phyloP scores from a whole-genome alignment of 2,329 filamentous ascomycete species.

The Fusarium sp. region DNA sequence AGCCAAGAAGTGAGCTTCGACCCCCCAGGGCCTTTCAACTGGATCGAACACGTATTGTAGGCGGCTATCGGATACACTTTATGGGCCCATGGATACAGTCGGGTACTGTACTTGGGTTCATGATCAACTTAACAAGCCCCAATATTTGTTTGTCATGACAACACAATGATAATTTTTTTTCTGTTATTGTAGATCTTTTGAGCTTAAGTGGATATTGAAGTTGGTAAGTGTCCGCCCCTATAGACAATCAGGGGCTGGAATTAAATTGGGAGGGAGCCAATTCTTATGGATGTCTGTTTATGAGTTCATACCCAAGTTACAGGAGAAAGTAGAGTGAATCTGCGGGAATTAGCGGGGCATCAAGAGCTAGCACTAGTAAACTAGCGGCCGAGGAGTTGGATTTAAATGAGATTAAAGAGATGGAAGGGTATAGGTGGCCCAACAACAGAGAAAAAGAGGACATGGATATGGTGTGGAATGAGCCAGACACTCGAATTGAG shows the following conservation, averaged over 20 bases:
- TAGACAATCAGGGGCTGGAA: constrained; percentile 20
- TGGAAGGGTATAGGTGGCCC: neutral
- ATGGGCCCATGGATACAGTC: neutral
- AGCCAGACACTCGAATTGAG: neutral
- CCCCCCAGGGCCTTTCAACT: neutral
- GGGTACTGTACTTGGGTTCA: neutral
- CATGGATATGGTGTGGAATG: neutral
- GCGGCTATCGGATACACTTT: neutral
- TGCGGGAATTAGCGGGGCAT: constrained; percentile 11
- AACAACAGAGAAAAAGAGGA: neutral
- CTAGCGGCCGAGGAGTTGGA: constrained; percentile 9
- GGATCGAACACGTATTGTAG: neutral
- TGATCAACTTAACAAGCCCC: neutral
- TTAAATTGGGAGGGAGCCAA: constrained; percentile 40
- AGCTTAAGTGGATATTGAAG: neutral
- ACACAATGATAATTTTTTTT: neutral
- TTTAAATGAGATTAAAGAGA: constrained; percentile 14
- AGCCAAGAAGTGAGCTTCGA: neutral
- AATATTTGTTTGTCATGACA: constrained; percentile 3
- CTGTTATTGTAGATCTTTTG: constrained; percentile 17
- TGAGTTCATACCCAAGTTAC: constrained; percentile 1
- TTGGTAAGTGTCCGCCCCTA: neutral
- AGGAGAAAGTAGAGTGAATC: neutral
- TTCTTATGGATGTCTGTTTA: constrained; percentile 2
- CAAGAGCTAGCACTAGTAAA: neutral